Percentiles rank a stretch among this genome's conserved stretches.
phyloP scores from a whole-genome alignment of 768 basidiomycete species.

The Tricholoma sp. region DNA sequence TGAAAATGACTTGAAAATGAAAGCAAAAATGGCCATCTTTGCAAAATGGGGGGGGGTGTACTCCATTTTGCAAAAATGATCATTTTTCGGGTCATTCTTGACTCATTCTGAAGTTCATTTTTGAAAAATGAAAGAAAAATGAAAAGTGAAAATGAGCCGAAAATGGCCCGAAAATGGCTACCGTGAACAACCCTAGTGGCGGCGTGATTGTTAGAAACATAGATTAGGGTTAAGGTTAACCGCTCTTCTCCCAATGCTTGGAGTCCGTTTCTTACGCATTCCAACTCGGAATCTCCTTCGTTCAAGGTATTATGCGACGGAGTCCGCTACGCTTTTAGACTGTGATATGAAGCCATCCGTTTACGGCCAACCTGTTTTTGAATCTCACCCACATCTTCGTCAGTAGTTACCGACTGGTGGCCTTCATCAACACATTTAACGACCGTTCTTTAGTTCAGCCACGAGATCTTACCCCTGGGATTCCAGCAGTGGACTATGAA shows the following conservation, averaged over 20 bases:
- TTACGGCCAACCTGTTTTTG: conserved; percentile 74
- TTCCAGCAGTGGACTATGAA: conserved; percentile 75
- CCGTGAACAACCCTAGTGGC: no score
- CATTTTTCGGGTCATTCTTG: no score
- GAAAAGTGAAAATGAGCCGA: no score
- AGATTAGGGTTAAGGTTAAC: conserved; percentile 3
- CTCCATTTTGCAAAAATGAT: no score
- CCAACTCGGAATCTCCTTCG: neutral
- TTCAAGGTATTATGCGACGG: conserved; percentile 17
- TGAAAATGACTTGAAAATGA: no score
- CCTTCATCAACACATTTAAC: neutral
- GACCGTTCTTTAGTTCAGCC: conserved; percentile 36
- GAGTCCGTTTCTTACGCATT: neutral
- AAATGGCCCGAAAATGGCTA: no score
- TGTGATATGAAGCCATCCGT: conserved; percentile 62
- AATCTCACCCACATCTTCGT: conserved; percentile 82
- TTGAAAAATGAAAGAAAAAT: no score
- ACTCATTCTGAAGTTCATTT: no score
- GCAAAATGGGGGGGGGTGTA: no score
- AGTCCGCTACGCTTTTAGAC: conserved; percentile 9
- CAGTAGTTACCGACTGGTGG: conserved; percentile 20
- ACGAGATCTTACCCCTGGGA: conserved; percentile 79
- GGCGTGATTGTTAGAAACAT: conserved; percentile 7
- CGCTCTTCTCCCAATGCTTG: neutral
- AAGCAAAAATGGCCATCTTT: no score